These are phyloP conservation scores for Kalmusia sp. DNA, from an alignment of 2,329 filamentous ascomycete species.

Conservation along the genomic window DNA sequence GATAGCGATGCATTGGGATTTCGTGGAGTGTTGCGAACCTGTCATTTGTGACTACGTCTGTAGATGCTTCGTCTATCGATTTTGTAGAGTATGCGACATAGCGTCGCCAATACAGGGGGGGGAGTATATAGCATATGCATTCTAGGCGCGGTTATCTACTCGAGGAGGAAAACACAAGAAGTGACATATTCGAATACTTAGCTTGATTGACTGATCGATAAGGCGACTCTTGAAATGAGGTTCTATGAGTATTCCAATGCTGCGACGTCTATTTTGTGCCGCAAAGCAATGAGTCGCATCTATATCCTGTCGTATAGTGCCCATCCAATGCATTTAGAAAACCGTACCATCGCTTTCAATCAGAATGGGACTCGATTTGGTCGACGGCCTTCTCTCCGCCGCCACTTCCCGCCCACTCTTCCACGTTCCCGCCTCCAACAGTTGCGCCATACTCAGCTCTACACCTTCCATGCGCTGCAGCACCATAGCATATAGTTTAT, in stretches of 20 bases:
- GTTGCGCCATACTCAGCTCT: conserved; percentile 77
- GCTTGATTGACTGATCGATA: no score
- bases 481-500: conserved; percentile 71
- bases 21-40: not conserved
- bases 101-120: conserved; percentile 1
- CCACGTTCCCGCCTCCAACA: conserved; percentile 95
- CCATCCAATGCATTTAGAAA: no score
- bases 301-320: no score
- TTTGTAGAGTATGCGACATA: conserved; percentile 9
- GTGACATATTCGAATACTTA: not conserved
- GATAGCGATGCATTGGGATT: not conserved
- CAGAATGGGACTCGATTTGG: conserved; percentile 37
- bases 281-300: no score
- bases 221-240: no score
- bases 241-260: no score
- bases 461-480: conserved; percentile 73
- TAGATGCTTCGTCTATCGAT: not conserved
- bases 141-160: not conserved
- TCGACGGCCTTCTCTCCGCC: conserved; percentile 28
- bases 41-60: not conserved
- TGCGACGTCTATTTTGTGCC: no score
- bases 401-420: conserved; percentile 60
- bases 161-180: not conserved
- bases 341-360: conserved; percentile 40
- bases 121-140: conserved; percentile 4